phyloP scores from a whole-genome alignment of 495 filamentous ascomycete species.

The Cercophora samala region DNA sequence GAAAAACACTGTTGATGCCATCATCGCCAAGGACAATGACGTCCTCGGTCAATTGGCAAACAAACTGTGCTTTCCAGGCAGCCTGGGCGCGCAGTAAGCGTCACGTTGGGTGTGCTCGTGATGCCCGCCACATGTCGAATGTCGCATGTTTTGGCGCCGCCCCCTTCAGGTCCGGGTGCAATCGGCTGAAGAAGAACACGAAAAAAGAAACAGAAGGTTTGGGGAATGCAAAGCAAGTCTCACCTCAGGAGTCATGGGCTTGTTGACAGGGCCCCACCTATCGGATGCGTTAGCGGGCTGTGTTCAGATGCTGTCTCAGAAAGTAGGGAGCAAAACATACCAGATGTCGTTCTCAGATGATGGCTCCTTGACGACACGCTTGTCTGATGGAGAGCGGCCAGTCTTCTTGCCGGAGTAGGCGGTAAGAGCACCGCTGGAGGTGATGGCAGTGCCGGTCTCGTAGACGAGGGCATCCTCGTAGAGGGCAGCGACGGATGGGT shows the following conservation, averaged over 20 bases:
- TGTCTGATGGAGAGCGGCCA: slow-evolving; percentile 92
- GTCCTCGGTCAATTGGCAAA: slow-evolving; percentile 17
- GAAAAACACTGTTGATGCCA: slow-evolving; percentile 8
- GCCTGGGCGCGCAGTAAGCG: slow-evolving; percentile 2
- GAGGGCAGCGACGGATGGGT: slow-evolving; percentile 83
- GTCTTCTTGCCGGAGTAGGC: slow-evolving; percentile 98
- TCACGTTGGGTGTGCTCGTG: slow-evolving; percentile 18
- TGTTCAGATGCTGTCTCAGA: slow-evolving; percentile 8
- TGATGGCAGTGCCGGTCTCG: slow-evolving; percentile 96
- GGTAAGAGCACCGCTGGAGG: slow-evolving; percentile 87
- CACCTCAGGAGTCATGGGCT: slow-evolving; percentile 97
- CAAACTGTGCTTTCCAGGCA: slow-evolving; percentile 2
- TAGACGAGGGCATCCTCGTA: slow-evolving; percentile 99
- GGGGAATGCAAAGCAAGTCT: slow-evolving; percentile 37
- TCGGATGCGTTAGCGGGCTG: slow-evolving; percentile 11
- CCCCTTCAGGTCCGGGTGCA: slow-evolving; percentile 5
- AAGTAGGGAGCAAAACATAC: slow-evolving; percentile 59
- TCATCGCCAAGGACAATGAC: slow-evolving; percentile 26
- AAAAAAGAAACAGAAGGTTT: slow-evolving; percentile 9
- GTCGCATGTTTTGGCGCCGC: neutral
- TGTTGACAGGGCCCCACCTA: slow-evolving; percentile 81
- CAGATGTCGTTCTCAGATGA: slow-evolving; percentile 87
- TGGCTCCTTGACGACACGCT: slow-evolving; percentile 92
- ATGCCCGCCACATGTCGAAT: slow-evolving; percentile 6
- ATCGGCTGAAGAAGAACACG: slow-evolving; percentile 1